Base-by-base conservation (phyloP, 768 basidiomycete species). In the Russula brevipes region DNA sequence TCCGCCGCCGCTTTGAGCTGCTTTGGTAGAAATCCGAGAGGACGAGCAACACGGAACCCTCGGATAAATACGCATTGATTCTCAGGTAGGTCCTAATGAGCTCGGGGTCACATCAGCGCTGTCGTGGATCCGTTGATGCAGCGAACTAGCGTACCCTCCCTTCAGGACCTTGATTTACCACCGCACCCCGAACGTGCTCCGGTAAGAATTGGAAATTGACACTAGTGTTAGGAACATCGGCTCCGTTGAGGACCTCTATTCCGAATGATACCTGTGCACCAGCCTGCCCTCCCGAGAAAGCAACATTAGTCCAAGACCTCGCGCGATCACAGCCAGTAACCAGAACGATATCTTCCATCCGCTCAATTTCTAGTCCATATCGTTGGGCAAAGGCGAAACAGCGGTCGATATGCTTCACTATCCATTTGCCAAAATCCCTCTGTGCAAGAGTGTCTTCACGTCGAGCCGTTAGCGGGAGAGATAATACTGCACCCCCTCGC, bases 291-390 rank as follows among this genome's bases (percentile, higher is more conserved):
- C 47, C 47, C 8, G 33, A 38, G 41, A 60, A 60, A 10, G 19
- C 17, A 11, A 54, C n/a, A 9, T 50, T 58, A 30, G 57, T 9
- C 47, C 46, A 58, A 2, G 57, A 58, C 19, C 17, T 58, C 1
- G 49, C 33, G 47, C 24, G 39, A 42, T 59, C 49, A n/a, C 47
- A 51, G 8, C 57, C 57, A 10, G 57, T 50, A 16, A 59, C 57
- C 6, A 59, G 49, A 16, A 59, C 35, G 9, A 51, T 42, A 3
- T 51, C 30, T 16, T 59, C 58, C 58, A 59, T 59, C 4, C 16
- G 49, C 1, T 51, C 30, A 10, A 59, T 35, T 19, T 17, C 58
- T 0, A 31, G 11, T 7, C 9, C 39, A 31, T 33, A 49, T 2
- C 14, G 2, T 36, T 10, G 46, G 7, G 24, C 24, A 17, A 58